Base-by-base conservation (phyloP, 2,329 filamentous ascomycete genomes). In the Ophiocordyceps polyrhachis-furcata region DNA sequence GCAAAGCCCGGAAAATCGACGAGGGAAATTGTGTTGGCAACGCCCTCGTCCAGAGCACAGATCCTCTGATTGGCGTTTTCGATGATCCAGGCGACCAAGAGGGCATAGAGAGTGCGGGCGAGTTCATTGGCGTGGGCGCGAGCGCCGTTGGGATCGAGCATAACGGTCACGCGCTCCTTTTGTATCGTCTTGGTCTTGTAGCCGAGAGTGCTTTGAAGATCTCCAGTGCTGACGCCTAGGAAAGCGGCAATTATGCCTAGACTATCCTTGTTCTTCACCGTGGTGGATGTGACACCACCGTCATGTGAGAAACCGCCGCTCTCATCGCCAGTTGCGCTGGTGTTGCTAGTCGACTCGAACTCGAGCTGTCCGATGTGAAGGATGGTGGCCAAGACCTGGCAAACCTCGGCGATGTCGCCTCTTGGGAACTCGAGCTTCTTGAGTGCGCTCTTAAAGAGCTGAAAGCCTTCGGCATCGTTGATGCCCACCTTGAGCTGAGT, bases 141-240 rank as follows among this genome's bases (percentile, higher is more conserved):
- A 41, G 91, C 91, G 37, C 91, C 91, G 46, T 78, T 79, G 7
- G 89, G 85, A 57, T 98, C 91, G 31, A 98, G 74, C 88, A 98
- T 93, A 51, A 98, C 84, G 0, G 91, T 98, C n/a, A 98, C 91
- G 45, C 91, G 81, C 68, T 98, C 91, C 50, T 87, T 83, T 57
- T 93, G 84, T 46, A 98, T 81, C 53, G 91, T 95, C 70, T 93
- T 95, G 19, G 87, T 96, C 66, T 93, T 93, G 69, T 95, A 94
- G 3, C 88, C 86, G 47, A 98, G 69, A 28, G 86, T 93, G 37
- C 75, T 79, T 64, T 98, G 88, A 6, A 98, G 70, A 48, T 93
- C 85, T 43, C 76, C 70, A 11, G 81, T 74, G 54, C 79, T 76
- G 7, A 98, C 81, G 42, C 91, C 91, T 2, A 98, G 68, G 69